Base-by-base conservation (phyloP, 495 filamentous ascomycete genomes). In the Hyaloscypha hepaticicola region DNA sequence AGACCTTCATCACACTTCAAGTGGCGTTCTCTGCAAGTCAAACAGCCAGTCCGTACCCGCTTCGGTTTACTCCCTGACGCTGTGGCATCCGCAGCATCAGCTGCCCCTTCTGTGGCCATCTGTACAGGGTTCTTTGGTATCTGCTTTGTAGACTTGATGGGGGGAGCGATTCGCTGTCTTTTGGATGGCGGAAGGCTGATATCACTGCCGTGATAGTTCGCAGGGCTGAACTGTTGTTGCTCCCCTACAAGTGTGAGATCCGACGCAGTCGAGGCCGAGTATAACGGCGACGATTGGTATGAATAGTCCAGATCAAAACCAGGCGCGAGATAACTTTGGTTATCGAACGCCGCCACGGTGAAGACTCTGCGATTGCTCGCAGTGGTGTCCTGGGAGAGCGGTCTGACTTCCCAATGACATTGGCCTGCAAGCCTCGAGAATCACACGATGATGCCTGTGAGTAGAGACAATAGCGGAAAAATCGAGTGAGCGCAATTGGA, bases 1-100 rank as follows among this genome's bases (percentile, higher is more conserved):
- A 86, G 70, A 1, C 80, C 88, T 75, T 99, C 95, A 72, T 99
- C 94, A 73, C 85, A 86, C 72, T 84, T 85, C 60, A 85, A 76
- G 64, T 85, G 82, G 8, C 90, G 79, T 71, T 91, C 87, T 60
- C 90, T 84, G 73, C 90, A 93, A 6, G 90, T 93, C 29, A 93
- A 75, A 70, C 90, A 93, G 24, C 90, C 90, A 9, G 90, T 93
- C 26, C 90, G 85, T 12, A 91, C 88, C 49, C 90, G 77, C 70
- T 82, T 87, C 22, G 87, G 84, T 71, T 72, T 72, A 45, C 89
- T 91, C n/a, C 74, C 68, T 2, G 76, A 72, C n/a, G 65, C 48
- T 0, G 45, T 41, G 28, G 38, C 71, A 38, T 71, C 58, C 29
- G 33, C 55, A 26, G 71, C 73, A 33, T 63, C 52, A 24, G 60